phyloP scores from a whole-genome alignment of 306 rosid species.

The Citrullus colocynthis region DNA sequence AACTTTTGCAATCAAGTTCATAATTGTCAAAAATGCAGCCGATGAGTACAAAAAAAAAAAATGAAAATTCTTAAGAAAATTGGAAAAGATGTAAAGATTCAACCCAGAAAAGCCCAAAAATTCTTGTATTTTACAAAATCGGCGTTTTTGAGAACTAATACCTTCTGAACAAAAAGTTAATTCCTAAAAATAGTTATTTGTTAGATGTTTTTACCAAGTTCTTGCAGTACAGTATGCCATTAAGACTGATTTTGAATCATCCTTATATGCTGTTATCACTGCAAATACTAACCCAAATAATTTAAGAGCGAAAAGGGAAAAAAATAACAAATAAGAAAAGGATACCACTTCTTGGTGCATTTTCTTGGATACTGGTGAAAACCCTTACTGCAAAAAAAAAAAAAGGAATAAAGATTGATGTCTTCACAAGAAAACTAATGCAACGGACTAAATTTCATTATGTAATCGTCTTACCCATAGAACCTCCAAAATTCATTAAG shows the following conservation, averaged over 20 bases:
- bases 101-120: neutral
- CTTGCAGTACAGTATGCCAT: neutral
- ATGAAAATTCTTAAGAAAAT: neutral
- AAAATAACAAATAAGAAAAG: conserved; percentile 10
- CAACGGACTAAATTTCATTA: conserved; percentile 7
- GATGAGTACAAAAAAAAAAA: neutral
- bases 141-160: neutral
- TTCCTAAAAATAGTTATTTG: neutral
- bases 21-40: neutral
- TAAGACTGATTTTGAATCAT: neutral
- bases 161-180: neutral
- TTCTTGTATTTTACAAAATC: neutral
- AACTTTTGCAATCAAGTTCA: neutral
- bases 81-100: neutral
- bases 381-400: conserved; percentile 64
- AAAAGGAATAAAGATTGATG: neutral
- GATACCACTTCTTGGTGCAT: conserved; percentile 81
- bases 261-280: neutral
- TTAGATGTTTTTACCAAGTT: neutral
- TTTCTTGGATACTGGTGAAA: conserved; percentile 86
- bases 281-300: neutral
- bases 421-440: neutral
- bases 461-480: conserved; percentile 53
- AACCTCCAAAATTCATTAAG: conserved; percentile 82
- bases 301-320: conserved; percentile 6